These are phyloP conservation scores for Pleoardoris graminearum DNA, from an alignment of 2,329 filamentous ascomycete species.

Conservation along the genomic window DNA sequence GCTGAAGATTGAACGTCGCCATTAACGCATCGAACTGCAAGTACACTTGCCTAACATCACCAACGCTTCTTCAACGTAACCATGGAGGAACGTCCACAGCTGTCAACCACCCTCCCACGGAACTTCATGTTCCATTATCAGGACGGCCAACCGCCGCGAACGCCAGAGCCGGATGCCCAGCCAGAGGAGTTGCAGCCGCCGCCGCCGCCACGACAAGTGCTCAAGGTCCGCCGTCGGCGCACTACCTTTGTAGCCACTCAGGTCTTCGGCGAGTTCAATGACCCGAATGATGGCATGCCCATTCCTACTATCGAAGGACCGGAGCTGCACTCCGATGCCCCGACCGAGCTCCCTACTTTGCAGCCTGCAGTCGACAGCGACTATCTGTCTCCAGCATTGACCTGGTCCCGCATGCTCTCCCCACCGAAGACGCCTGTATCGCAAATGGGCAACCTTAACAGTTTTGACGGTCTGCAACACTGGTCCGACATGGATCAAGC, in stretches of 20 bases:
- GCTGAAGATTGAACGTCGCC: constrained; percentile 17
- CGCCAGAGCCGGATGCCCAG: constrained; percentile 49
- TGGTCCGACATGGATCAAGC: constrained; percentile 39
- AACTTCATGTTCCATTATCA: constrained; percentile 56
- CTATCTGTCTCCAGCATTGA: constrained; percentile 49
- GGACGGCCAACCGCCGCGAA: constrained; percentile 51
- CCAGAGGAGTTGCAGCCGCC: constrained; percentile 45
- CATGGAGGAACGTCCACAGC: constrained; percentile 51
- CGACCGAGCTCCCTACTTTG: constrained; percentile 30
- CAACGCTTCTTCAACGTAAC: constrained; percentile 11
- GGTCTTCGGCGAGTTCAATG: constrained; percentile 19
- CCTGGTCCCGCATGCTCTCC: constrained; percentile 46
- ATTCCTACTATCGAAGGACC: constrained; percentile 57
- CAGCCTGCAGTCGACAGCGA: constrained; percentile 35
- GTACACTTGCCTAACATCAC: constrained; percentile 9
- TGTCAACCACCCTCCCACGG: constrained; percentile 55
- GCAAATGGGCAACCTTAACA: constrained; percentile 40
- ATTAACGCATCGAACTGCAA: constrained; percentile 10
- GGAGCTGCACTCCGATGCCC: constrained; percentile 38
- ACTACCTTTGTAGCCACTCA: constrained; percentile 36
- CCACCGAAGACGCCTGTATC: constrained; percentile 55
- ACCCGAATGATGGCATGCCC: constrained; percentile 37
- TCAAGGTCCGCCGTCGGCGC: constrained; percentile 54
- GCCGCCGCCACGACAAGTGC: constrained; percentile 51
- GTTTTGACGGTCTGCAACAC: constrained; percentile 32